A percentile compares a stretch with the other conserved stretches of the same genome.
phyloP scores from a whole-genome alignment of 169 alveolate genomes.

The Plasmodium cynomolgi region DNA sequence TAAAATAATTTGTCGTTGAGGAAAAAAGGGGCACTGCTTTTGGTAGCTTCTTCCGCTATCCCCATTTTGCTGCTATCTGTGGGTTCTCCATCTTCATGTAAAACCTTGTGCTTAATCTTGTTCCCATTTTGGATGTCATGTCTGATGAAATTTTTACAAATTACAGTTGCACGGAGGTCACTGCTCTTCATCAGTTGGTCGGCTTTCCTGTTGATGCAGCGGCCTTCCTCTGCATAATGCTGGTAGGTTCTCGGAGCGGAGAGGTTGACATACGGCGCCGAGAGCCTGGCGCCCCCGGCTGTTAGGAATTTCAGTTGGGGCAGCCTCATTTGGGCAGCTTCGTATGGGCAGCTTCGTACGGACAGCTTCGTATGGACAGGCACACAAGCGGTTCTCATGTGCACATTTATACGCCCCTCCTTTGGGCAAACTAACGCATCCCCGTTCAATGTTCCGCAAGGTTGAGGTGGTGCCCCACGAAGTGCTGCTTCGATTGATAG shows the following conservation, averaged over 20 bases:
- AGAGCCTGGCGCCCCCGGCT: not conserved
- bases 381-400: not conserved
- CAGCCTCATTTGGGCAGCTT: not conserved
- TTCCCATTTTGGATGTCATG: not conserved
- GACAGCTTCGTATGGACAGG: not conserved
- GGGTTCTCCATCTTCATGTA: not conserved
- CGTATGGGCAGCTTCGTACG: not conserved
- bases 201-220: not conserved
- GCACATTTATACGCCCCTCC: not conserved
- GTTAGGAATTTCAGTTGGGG: not conserved
- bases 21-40: not conserved
- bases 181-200: not conserved
- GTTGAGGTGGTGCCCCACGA: not conserved
- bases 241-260: not conserved
- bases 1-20: constrained; percentile 41
- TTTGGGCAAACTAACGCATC: not conserved
- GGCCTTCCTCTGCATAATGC: not conserved
- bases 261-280: not conserved
- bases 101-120: not conserved
- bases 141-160: not conserved
- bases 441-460: not conserved
- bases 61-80: not conserved
- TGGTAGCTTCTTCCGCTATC: not conserved
- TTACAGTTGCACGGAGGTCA: not conserved
- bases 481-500: not conserved